phyloP scores from a whole-genome alignment of 176 grass and related monocot genomes.

The Avena atlantica region DNA sequence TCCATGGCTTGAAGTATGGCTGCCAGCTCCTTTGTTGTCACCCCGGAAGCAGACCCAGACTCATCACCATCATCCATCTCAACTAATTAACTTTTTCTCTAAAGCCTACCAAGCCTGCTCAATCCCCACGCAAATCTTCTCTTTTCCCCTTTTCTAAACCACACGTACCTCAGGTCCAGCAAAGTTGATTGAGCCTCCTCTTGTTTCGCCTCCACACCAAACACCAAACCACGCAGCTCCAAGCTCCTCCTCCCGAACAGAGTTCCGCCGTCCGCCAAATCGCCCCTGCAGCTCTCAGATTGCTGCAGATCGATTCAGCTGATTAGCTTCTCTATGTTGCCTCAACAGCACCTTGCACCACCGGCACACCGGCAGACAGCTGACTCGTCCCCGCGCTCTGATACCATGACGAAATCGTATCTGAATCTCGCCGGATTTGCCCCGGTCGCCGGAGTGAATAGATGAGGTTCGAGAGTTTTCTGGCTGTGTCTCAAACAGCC shows the following conservation, averaged over 20 bases:
- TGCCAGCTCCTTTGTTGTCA: not conserved
- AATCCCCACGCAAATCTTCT: too few relatives aligned
- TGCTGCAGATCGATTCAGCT: not conserved
- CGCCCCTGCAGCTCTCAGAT: not conserved
- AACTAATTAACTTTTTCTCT: too few relatives aligned
- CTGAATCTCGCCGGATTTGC: too few relatives aligned
- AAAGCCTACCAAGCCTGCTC: too few relatives aligned
- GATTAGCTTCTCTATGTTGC: not conserved
- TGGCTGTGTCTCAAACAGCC: too few relatives aligned
- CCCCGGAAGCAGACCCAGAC: not conserved
- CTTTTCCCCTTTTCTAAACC: too few relatives aligned
- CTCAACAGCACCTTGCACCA: too few relatives aligned
- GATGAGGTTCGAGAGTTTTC: too few relatives aligned
- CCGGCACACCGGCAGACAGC: not conserved
- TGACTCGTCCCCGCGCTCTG: not conserved
- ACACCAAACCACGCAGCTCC: not conserved
- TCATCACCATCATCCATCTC: not conserved
- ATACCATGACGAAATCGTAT: too few relatives aligned
- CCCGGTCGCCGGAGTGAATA: too few relatives aligned
- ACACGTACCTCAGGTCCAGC: too few relatives aligned
- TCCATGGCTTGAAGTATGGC: not conserved
- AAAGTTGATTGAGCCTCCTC: not conserved
- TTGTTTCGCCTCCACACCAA: not conserved
- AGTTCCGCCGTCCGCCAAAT: too few relatives aligned
- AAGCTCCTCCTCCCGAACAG: not conserved